Percentiles rank a stretch among this genome's conserved stretches.
Evolutionary conservation across 2,329 filamentous ascomycete genomes (phyloP).

Genomic region (Exophiala phaeomuriformis): DNA sequence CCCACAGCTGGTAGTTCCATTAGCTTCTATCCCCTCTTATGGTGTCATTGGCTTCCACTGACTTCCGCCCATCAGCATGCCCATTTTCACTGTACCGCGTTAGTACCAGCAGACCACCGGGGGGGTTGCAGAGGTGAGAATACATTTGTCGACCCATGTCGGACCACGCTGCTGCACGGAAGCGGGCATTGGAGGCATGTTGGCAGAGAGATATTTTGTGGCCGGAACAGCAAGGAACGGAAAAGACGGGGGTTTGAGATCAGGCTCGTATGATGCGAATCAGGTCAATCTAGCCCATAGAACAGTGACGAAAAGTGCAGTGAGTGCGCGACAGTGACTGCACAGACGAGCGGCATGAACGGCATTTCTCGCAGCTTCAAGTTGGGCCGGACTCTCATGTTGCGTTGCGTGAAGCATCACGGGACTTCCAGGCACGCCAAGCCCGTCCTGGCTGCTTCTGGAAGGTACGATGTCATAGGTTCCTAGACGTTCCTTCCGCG

Average conservation of each 20-base stretch:
- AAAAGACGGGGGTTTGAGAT: background rate
- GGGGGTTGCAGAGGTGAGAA: background rate
- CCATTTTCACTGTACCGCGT: slow-evolving; percentile 76
- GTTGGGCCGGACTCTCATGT: background rate
- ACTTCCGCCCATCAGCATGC: slow-evolving; percentile 97
- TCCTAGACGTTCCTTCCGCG: background rate
- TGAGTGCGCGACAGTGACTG: background rate
- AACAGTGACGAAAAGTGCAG: background rate
- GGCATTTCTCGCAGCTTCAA: background rate
- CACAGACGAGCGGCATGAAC: background rate
- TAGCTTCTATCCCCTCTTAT: slow-evolving; percentile 4
- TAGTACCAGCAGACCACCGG: slow-evolving; percentile 21
- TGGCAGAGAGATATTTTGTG: background rate
- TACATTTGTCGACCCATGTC: slow-evolving; percentile 66
- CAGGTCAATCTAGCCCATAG: background rate
- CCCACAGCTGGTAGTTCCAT: slow-evolving; percentile 64
- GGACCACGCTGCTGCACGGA: slow-evolving; percentile 44
- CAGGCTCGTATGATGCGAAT: background rate
- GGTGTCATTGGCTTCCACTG: slow-evolving; percentile 41
- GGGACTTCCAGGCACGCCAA: slow-evolving; percentile 6
- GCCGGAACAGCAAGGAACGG: background rate
- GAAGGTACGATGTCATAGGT: slow-evolving; percentile 19
- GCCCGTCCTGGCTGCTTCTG: slow-evolving; percentile 15
- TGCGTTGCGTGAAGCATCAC: background rate
- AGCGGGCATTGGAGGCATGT: slow-evolving; percentile 30